Evolutionary conservation across 345 rosid species (phyloP).

Genomic region (Melastoma malabathricum): DNA sequence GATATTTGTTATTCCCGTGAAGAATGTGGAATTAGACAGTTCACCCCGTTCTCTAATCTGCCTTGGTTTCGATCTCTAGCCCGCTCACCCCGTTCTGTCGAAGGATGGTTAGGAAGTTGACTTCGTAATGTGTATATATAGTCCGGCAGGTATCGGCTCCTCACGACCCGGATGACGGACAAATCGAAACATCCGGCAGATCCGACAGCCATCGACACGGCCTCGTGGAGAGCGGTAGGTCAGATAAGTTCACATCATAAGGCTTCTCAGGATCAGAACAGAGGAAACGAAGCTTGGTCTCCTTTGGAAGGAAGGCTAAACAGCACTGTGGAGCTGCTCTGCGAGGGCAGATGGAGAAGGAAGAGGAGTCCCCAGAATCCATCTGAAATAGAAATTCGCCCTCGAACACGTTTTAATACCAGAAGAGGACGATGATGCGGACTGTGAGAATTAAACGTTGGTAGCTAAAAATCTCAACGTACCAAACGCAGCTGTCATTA

Average conservation of each 20-base stretch:
- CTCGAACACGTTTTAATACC: background rate
- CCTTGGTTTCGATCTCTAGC: constrained; percentile 5
- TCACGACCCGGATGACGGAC: background rate
- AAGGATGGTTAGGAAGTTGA: constrained; percentile 10
- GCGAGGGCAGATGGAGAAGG: background rate
- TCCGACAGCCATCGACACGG: background rate
- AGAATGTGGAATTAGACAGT: constrained; percentile 7
- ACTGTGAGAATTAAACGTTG: too few relatives aligned
- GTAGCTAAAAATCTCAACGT: too few relatives aligned
- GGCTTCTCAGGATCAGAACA: constrained; percentile 2
- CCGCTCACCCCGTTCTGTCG: constrained; percentile 10
- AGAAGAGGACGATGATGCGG: too few relatives aligned
- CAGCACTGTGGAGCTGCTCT: background rate
- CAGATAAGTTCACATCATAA: background rate
- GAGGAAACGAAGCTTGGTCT: constrained; percentile 2
- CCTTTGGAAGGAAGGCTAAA: constrained; percentile 1
- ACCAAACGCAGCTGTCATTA: too few relatives aligned
- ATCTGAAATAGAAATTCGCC: too few relatives aligned
- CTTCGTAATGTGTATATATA: constrained; percentile 1
- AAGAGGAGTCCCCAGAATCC: background rate
- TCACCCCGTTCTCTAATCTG: too few relatives aligned
- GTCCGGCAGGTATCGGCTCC: background rate
- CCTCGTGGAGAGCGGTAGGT: background rate
- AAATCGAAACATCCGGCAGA: background rate
- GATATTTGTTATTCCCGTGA: background rate